Percentiles rank a stretch among this genome's conserved stretches.
Evolutionary conservation across 768 basidiomycete species (phyloP).

Genomic region (Mycena sanguinolenta): DNA sequence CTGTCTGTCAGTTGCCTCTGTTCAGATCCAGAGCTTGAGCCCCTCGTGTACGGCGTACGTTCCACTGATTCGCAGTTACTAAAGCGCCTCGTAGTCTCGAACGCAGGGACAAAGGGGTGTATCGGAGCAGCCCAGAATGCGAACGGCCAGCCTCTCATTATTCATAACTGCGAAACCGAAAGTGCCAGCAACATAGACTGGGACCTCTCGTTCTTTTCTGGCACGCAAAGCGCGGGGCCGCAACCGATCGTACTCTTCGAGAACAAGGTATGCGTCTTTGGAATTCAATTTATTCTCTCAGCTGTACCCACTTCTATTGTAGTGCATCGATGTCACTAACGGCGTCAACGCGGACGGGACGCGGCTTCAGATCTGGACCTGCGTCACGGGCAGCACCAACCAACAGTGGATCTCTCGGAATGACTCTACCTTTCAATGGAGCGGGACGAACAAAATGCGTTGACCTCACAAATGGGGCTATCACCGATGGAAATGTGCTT

Average conservation of each 20-base stretch:
- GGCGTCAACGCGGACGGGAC: neutral
- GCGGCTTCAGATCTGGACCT: neutral
- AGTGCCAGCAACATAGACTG: neutral
- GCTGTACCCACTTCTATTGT: neutral
- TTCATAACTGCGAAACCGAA: neutral
- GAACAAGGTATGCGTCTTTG: neutral
- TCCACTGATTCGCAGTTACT: too few relatives aligned
- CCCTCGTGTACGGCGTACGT: neutral
- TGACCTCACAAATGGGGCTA: neutral
- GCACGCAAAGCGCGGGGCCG: neutral
- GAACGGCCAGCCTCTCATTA: neutral
- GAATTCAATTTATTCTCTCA: neutral
- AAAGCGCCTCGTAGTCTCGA: neutral
- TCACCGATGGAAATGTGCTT: neutral
- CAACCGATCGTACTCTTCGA: neutral
- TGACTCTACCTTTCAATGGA: neutral
- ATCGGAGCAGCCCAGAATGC: neutral
- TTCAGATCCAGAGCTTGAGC: neutral
- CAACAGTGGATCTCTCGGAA: neutral
- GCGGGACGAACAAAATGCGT: conserved; percentile 5
- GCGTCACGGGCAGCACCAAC: neutral
- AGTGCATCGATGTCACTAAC: neutral
- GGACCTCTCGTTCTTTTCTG: neutral
- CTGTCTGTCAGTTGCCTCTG: too few relatives aligned
- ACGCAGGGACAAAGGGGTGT: neutral